Evolutionary conservation across 1,139 yeast species (phyloP).

Genomic region (Candida sp.): DNA sequence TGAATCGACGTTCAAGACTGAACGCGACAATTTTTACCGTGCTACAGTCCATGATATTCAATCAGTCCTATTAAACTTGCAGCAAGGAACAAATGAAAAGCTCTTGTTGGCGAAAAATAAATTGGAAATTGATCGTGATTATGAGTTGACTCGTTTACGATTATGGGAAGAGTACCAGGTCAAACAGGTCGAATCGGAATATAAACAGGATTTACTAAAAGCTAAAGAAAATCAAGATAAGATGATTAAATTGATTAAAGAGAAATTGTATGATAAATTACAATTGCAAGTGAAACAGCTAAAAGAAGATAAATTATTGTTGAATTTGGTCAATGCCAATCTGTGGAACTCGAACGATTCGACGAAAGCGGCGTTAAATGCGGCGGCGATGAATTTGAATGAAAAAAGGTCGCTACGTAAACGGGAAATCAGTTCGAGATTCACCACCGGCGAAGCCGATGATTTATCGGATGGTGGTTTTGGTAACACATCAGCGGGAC

Average conservation of each 20-base stretch:
- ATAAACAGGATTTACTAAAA: slow-evolving; percentile 67
- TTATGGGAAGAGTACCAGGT: slow-evolving; percentile 88
- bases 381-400: slow-evolving; percentile 26
- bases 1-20: slow-evolving; percentile 60
- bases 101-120: slow-evolving; percentile 53
- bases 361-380: slow-evolving; percentile 24
- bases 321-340: slow-evolving; percentile 75
- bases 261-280: slow-evolving; percentile 73
- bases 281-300: slow-evolving; percentile 80
- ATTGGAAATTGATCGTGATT: slow-evolving; percentile 77
- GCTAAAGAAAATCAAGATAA: slow-evolving; percentile 80
- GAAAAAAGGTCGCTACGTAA: slow-evolving; percentile 43
- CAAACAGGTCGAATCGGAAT: slow-evolving; percentile 71
- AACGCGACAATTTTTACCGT: slow-evolving; percentile 75
- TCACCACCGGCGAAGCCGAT: slow-evolving; percentile 42
- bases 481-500: slow-evolving; percentile 16
- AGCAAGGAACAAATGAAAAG: slow-evolving; percentile 73
- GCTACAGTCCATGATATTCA: slow-evolving; percentile 75
- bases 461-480: slow-evolving; percentile 40
- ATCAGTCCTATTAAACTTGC: slow-evolving; percentile 71
- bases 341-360: slow-evolving; percentile 27
- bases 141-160: slow-evolving; percentile 70
- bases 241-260: slow-evolving; percentile 79
- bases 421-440: slow-evolving; percentile 39
- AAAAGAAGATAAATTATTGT: slow-evolving; percentile 82